These are phyloP conservation scores for Theobroma grandiflorum DNA, from an alignment of 441 rosid genomes.

Conservation along the genomic window DNA sequence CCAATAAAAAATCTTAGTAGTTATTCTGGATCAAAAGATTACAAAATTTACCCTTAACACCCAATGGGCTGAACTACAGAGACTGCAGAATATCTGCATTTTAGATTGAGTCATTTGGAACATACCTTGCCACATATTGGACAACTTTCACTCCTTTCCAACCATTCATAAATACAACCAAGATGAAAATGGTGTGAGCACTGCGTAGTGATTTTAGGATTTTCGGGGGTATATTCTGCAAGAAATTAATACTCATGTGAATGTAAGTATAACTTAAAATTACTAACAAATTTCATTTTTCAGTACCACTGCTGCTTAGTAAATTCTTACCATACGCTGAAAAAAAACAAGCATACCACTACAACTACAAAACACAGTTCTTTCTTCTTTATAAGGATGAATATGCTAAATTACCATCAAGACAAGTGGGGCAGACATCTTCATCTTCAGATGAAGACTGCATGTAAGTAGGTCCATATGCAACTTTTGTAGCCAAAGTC, in stretches of 20 bases:
- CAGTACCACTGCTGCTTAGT: background rate
- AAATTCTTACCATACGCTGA: background rate
- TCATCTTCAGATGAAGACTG: slow-evolving; percentile 73
- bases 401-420: slow-evolving; percentile 65
- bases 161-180: slow-evolving; percentile 94
- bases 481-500: slow-evolving; percentile 40
- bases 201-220: slow-evolving; percentile 79
- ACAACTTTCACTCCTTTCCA: slow-evolving; percentile 96
- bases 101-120: slow-evolving; percentile 5
- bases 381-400: background rate
- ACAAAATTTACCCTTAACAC: background rate
- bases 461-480: slow-evolving; percentile 37
- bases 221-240: slow-evolving; percentile 86
- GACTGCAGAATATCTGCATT: background rate
- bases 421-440: slow-evolving; percentile 92
- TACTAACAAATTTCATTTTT: background rate
- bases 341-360: background rate
- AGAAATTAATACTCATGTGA: slow-evolving; percentile 12
- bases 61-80: background rate
- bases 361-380: background rate
- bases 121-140: slow-evolving; percentile 95
- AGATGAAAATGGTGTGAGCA: slow-evolving; percentile 95
- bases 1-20: background rate
- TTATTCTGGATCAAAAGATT: background rate
- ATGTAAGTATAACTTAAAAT: slow-evolving; percentile 10